These are phyloP conservation scores for Quercus tomentella DNA, from an alignment of 331 rosid species.

Conservation along the genomic window DNA sequence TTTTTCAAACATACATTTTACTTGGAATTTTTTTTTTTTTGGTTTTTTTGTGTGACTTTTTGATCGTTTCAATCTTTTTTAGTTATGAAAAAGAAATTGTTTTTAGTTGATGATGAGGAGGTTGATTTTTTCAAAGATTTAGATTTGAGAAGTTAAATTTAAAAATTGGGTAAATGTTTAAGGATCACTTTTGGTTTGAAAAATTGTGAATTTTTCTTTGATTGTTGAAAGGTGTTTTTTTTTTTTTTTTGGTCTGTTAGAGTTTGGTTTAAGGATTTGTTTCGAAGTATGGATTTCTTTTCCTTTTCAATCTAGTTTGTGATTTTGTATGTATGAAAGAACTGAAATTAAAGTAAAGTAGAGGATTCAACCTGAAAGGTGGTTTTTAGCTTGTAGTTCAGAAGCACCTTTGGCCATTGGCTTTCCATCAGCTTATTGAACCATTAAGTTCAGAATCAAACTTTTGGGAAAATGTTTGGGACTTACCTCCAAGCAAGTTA, in stretches of 20 bases:
- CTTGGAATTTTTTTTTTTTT: background rate
- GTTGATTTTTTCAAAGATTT: background rate
- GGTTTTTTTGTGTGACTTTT: background rate
- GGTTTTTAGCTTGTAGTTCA: background rate
- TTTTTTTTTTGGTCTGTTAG: background rate
- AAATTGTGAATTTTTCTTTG: background rate
- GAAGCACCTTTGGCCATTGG: background rate
- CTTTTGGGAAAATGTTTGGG: background rate
- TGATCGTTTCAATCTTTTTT: background rate
- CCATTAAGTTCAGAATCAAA: background rate
- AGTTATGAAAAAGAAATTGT: background rate
- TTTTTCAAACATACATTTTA: background rate
- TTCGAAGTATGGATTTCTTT: background rate
- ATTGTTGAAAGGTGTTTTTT: background rate
- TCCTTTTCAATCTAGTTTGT: background rate
- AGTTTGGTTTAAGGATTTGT: background rate
- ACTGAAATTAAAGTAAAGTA: background rate
- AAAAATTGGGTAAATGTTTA: background rate
- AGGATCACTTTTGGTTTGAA: background rate
- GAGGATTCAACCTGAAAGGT: background rate
- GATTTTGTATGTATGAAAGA: background rate
- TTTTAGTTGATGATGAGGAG: background rate
- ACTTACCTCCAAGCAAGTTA: background rate
- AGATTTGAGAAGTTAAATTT: background rate
- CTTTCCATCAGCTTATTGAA: background rate